Percentiles rank a stretch among this genome's conserved stretches.
These are phyloP conservation scores for Ustilago shanxiensis DNA, from an alignment of 1,284 basidiomycete species.

Conservation along the genomic window DNA sequence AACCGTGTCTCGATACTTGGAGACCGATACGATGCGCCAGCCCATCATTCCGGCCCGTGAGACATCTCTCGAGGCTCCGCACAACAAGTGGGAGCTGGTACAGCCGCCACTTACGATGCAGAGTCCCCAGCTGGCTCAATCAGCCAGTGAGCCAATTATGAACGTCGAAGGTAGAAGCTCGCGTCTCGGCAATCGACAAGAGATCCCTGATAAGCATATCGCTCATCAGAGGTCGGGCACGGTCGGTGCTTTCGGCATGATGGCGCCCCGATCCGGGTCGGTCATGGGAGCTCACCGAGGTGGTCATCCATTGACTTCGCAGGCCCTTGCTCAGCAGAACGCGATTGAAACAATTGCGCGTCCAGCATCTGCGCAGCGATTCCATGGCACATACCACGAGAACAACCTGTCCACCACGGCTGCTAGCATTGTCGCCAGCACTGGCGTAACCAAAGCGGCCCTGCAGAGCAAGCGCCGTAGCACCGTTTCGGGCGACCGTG, in stretches of 20 bases:
- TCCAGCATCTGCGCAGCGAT: slow-evolving; percentile 42
- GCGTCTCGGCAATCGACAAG: slow-evolving; percentile 34
- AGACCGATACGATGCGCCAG: slow-evolving; percentile 5
- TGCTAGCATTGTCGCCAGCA: slow-evolving; percentile 36
- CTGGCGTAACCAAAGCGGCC: slow-evolving; percentile 41
- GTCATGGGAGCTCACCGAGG: slow-evolving; percentile 16
- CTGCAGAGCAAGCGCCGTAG: slow-evolving; percentile 52
- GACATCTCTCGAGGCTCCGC: slow-evolving; percentile 11
- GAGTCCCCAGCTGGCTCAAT: slow-evolving; percentile 12
- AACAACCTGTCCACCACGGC: slow-evolving; percentile 34
- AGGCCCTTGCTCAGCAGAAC: slow-evolving; percentile 36
- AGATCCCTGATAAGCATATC: slow-evolving; percentile 10
- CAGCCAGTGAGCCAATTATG: background rate
- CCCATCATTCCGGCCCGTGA: slow-evolving; percentile 8
- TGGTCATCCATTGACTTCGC: slow-evolving; percentile 32
- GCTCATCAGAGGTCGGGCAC: slow-evolving; percentile 41
- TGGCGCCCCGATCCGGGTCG: slow-evolving; percentile 28
- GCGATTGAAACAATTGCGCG: slow-evolving; percentile 30
- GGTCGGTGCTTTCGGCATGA: slow-evolving; percentile 31
- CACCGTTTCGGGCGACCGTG: slow-evolving; percentile 49
- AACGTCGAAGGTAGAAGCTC: slow-evolving; percentile 42
- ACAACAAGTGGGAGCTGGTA: slow-evolving; percentile 27
- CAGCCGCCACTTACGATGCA: slow-evolving; percentile 11
- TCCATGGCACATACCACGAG: slow-evolving; percentile 34
- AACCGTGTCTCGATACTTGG: slow-evolving; percentile 2